Base-by-base conservation (phyloP, 2,329 filamentous ascomycete species). In the Domatiomyces catenatus region DNA sequence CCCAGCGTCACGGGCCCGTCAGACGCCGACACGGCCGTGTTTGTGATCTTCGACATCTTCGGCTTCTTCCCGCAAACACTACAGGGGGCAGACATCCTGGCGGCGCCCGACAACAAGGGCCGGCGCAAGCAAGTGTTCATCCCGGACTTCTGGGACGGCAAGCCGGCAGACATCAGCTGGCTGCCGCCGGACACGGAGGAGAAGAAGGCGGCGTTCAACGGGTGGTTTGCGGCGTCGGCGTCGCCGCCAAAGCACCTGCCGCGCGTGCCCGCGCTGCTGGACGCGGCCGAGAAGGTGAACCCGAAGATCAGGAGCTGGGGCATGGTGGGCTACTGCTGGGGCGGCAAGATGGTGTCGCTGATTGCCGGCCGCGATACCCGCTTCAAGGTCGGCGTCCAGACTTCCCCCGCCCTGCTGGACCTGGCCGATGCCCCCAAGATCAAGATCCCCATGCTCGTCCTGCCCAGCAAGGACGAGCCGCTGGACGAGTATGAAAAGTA, bases 61-160 rank as follows among this genome's bases (percentile, higher is more conserved):
- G 77, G 77, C 48, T 81, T 76, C 71, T 80, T 77, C 65, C 70
- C 71, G 8, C 78, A 81, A 61, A 81, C 77, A 8, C 58, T 80
- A 17, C 78, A 81, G 60, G 78, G 78, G 45, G 77, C 77, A 55
- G 78, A 81, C 58, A 80, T 81, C 59, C 73, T 81, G 43, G 75
- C 78, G 24, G 66, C 69, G 58, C 69, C 72, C 32, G 72, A 81
- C 74, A 83, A 81, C 74, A 83, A 84, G 79, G 67, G 76, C 71
- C 65, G 72, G 53, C 79, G 84, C 62, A 92, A 93, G 72, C 81
- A 80, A 59, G 85, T 94, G 58, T 88, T 89, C 69, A 89, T 95
- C 56, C 89, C 89, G 24, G 89, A 95, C 69, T 90, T 86, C 75
- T 94, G 94, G 71, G 76, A 84, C 53, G 88, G 86, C 64, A 74